A percentile compares a stretch with the other conserved stretches of the same genome.
These are phyloP conservation scores for Mortierella sp. DNA, from an alignment of 371 early-diverging fungal species.

Conservation along the genomic window DNA sequence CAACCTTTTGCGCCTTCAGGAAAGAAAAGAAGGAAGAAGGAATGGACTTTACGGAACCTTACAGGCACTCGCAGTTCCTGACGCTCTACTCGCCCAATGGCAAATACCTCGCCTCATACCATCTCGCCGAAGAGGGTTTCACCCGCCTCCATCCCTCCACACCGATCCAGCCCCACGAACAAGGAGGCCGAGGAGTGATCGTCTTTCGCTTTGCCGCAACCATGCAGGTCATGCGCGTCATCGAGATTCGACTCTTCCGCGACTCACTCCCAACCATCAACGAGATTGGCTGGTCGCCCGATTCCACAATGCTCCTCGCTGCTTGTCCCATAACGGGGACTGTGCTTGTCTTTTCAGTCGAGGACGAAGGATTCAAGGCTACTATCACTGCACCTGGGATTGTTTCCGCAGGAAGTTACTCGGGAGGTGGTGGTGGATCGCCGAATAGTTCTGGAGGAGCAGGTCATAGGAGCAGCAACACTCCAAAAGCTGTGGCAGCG, in stretches of 20 bases:
- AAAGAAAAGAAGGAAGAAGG: neutral
- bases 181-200: conserved; percentile 47
- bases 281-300: conserved; percentile 56
- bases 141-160: conserved; percentile 49
- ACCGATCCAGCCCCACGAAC: conserved; percentile 42
- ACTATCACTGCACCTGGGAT: conserved; percentile 51
- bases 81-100: conserved; percentile 56
- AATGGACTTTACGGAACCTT: conserved; percentile 56
- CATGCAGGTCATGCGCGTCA: conserved; percentile 47
- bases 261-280: conserved; percentile 46
- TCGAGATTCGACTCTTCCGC: conserved; percentile 49
- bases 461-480: neutral
- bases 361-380: conserved; percentile 48
- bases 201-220: conserved; percentile 54
- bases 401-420: neutral
- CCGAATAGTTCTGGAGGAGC: neutral
- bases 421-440: neutral
- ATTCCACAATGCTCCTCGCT: conserved; percentile 48
- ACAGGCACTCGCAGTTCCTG: conserved; percentile 45
- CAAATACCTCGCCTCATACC: conserved; percentile 55
- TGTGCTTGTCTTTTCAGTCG: conserved; percentile 44
- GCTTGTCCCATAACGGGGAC: conserved; percentile 46
- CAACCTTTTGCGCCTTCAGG: neutral
- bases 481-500: neutral
- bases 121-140: conserved; percentile 50